Evolutionary conservation across 768 basidiomycete genomes (phyloP), one percentile per base, ranked within the genome.

Genomic region (Suillus alpinus): DNA sequence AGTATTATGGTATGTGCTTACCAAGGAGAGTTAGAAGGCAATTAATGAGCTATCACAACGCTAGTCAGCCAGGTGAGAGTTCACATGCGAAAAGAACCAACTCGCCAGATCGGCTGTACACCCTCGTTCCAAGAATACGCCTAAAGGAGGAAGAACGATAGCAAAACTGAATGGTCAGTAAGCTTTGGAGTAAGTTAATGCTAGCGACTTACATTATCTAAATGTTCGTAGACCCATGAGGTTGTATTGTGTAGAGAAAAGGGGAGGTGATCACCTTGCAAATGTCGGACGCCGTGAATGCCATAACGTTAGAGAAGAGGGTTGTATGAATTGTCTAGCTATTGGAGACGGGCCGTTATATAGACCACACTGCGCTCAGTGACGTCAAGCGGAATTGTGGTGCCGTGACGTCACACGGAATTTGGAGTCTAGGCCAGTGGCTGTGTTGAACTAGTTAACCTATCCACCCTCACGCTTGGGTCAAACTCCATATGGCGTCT

Each of bases 41-140:
- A 77, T 94, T 94, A 77, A 94, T 92, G 58, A 78, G 59, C 73
- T 73, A 68, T 59, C 23, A 49, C 34, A 43, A 37, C 12, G 9
- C 47, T n/a, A 57, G 31, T 59, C 8, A 59, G 58, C 16, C 7
- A 23, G 18, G 18, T 20, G n/a, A n/a, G n/a, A 49, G 16, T 56
- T 9, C 16, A 16, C 26, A 39, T 55, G 23, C 7, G 41, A 43
- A n/a, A 20, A 36, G 23, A 47, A 56, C 61, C 57, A 43, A 82
- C 86, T 56, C 68, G 90, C 86, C 47, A 95, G 74, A 72, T 95
- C 92, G 23, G 83, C 85, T 39, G 79, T 77, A 71, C 92, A 95
- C 29, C 94, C 94, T 57, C 91, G 83, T 77, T 95, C 93, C 29
- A 95, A 76, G 77, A 94, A 94, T 29, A 96, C 94, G 59, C 88